Evolutionary conservation across 2,329 filamentous ascomycete genomes (phyloP).

Genomic region (Clonostachys sp.): DNA sequence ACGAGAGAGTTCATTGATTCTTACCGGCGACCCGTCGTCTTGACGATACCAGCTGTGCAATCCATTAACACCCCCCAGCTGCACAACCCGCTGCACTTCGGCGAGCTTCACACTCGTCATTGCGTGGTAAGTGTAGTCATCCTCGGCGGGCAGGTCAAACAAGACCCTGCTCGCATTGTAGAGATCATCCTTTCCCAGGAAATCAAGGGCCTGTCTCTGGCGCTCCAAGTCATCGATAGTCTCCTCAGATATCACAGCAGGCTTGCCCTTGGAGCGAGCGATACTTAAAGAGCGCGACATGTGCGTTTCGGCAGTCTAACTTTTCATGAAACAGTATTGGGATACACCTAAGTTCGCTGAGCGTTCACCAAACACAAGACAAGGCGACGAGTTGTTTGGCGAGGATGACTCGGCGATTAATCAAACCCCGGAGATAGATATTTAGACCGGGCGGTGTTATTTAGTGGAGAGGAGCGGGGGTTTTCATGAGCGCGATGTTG

Average conservation of each 20-base stretch:
- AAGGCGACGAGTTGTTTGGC: no score
- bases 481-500: no score
- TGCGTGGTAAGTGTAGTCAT: conserved; percentile 47
- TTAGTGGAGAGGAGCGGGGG: no score
- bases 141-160: conserved; percentile 35
- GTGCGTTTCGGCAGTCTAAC: no score
- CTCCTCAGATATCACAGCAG: conserved; percentile 34
- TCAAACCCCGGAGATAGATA: no score
- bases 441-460: no score
- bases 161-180: conserved; percentile 35
- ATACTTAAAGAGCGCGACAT: no score
- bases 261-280: conserved; percentile 36
- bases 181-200: conserved; percentile 33
- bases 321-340: no score
- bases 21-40: conserved; percentile 24
- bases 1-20: conserved; percentile 2
- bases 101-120: conserved; percentile 41
- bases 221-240: conserved; percentile 30
- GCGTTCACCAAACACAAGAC: no score
- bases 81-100: conserved; percentile 41
- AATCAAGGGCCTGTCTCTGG: conserved; percentile 26
- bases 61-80: conserved; percentile 35
- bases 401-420: no score
- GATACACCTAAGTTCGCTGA: no score
- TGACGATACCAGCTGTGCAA: conserved; percentile 44